phyloP scores from a whole-genome alignment of 495 filamentous ascomycete genomes.

The Penicillium lagena region DNA sequence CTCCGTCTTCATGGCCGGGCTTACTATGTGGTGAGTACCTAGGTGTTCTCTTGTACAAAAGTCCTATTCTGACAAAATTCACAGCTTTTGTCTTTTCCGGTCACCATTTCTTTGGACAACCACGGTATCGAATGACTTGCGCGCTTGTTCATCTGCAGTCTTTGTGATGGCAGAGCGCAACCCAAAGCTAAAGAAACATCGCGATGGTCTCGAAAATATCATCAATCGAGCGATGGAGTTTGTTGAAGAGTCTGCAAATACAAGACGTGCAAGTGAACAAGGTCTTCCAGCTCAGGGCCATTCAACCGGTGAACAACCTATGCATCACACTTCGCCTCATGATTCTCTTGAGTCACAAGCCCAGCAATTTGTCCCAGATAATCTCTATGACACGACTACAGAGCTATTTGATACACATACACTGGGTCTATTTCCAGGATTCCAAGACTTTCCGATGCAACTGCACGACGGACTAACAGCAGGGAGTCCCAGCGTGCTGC shows the following conservation, averaged over 20 bases:
- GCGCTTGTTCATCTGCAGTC: slow-evolving; percentile 33
- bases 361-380: no score
- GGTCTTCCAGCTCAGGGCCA: no score
- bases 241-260: slow-evolving; percentile 3
- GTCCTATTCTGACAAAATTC: not conserved
- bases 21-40: slow-evolving; percentile 27
- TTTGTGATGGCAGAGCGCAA: slow-evolving; percentile 41
- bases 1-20: slow-evolving; percentile 33
- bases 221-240: slow-evolving; percentile 34
- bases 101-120: slow-evolving; percentile 29
- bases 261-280: no score
- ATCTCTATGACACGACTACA: no score
- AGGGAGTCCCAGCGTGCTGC: not conserved
- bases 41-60: not conserved
- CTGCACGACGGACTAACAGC: not conserved
- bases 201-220: slow-evolving; percentile 34
- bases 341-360: no score
- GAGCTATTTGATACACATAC: no score
- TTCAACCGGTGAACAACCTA: no score
- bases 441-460: not conserved
- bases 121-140: slow-evolving; percentile 30
- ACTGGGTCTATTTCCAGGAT: not conserved
- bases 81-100: slow-evolving; percentile 19
- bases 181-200: slow-evolving; percentile 29
- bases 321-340: no score